These are phyloP conservation scores for Truncatella angustata DNA, from an alignment of 2,329 filamentous ascomycete species.

Conservation along the genomic window DNA sequence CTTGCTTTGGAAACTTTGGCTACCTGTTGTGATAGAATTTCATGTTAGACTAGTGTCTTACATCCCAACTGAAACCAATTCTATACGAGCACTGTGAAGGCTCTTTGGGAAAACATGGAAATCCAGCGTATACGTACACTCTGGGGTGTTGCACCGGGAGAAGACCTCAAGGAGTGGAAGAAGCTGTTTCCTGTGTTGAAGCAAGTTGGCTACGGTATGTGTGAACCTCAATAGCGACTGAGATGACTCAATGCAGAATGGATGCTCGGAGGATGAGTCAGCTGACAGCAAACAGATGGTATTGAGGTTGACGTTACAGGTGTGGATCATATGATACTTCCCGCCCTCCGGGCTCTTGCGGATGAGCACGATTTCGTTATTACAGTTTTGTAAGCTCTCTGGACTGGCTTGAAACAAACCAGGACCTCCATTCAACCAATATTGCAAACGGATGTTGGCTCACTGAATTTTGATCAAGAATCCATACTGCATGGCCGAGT, in stretches of 20 bases:
- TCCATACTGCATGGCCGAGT: conserved; percentile 13
- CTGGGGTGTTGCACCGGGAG: conserved; percentile 5
- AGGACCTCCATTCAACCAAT: too few relatives aligned
- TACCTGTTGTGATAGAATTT: too few relatives aligned
- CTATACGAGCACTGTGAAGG: too few relatives aligned
- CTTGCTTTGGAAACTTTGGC: too few relatives aligned
- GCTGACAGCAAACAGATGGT: not conserved
- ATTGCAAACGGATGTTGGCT: not conserved
- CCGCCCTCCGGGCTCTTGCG: not conserved
- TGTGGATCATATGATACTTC: not conserved
- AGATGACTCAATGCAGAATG: too few relatives aligned
- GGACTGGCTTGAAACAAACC: not conserved
- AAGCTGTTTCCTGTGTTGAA: conserved; percentile 4
- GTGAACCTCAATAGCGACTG: too few relatives aligned
- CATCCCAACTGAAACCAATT: too few relatives aligned
- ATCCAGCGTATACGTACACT: not conserved
- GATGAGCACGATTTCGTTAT: not conserved
- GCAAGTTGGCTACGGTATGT: conserved; percentile 2
- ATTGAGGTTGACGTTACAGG: not conserved
- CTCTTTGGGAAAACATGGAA: too few relatives aligned
- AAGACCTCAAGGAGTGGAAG: not conserved
- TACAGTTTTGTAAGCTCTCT: not conserved
- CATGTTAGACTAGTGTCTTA: too few relatives aligned
- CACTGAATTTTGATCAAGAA: conserved; percentile 4
- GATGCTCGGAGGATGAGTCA: too few relatives aligned